A percentile compares a stretch with the other conserved stretches of the same genome.
These are phyloP conservation scores for Aureobasidium sp. DNA, from an alignment of 2,329 filamentous ascomycete genomes.

Conservation along the genomic window DNA sequence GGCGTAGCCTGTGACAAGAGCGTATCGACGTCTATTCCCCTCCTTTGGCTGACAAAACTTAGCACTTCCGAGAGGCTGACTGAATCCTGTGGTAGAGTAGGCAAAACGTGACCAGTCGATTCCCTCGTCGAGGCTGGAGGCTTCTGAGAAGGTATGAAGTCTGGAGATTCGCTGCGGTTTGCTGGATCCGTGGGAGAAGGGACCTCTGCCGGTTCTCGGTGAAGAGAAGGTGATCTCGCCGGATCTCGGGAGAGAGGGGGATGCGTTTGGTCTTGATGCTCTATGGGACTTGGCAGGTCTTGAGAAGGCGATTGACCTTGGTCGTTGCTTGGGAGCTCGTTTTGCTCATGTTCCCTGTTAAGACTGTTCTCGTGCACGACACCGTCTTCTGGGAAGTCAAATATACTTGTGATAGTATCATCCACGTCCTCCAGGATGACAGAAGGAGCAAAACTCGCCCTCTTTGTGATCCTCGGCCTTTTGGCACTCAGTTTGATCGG, in stretches of 20 bases:
- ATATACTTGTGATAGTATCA: neutral
- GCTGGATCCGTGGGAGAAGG: neutral
- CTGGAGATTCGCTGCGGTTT: neutral
- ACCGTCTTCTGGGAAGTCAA: neutral
- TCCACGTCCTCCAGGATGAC: neutral
- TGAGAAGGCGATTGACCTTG: neutral
- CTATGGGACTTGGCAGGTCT: neutral
- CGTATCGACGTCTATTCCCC: neutral
- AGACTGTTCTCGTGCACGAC: neutral
- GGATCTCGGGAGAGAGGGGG: neutral
- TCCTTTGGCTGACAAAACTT: neutral
- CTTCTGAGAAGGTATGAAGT: conserved; percentile 1
- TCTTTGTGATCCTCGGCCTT: neutral
- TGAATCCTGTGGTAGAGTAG: neutral
- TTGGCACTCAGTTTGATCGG: conserved; percentile 12
- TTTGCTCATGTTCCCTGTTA: neutral
- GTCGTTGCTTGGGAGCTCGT: neutral
- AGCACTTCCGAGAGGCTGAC: neutral
- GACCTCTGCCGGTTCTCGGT: neutral
- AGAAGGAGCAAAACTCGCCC: conserved; percentile 14
- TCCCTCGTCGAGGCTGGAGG: neutral
- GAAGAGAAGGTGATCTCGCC: neutral
- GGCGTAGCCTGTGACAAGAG: neutral
- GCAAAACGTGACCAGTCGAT: neutral
- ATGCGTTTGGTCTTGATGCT: neutral